Base-by-base conservation (phyloP, 2,329 filamentous ascomycete species). In the Ampelomyces quisqualis region DNA sequence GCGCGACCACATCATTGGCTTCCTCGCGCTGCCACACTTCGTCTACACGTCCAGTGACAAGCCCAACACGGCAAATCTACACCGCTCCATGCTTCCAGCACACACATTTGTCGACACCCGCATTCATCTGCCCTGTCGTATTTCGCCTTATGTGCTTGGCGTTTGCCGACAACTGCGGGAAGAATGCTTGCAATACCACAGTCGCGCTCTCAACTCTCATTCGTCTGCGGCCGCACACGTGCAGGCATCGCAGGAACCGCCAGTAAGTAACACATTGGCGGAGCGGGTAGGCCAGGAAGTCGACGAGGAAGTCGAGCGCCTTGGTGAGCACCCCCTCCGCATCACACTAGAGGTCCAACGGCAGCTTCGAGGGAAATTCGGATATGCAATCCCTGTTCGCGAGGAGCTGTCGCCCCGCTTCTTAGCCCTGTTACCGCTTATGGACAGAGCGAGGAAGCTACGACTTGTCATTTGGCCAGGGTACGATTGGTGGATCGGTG, bases 81-180 rank as follows among this genome's bases (percentile, higher is more conserved):
- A 54, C 23, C 49, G 24, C 8, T 34, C 35, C 1, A 53, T 27
- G 29, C 41, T 35, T 7, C 11, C 17, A 2, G 24, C 43, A 4
- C 29, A 45, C 2, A 41, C 53, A 0, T 60, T 57, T 19, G 19
- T 66, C 15, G 61, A 66, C 30, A 55, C 56, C 13, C 56, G 61
- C 11, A 61, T 63, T 29, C 59, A 55, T 32, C 17, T 65, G 4
- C 60, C 61, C 7, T 47, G 31, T 1, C 50, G 43, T 6, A 43
- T 52, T 2, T 51, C 58, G 8, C 22, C 47, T 11, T 58, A 56
- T 20, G 5, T 64, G 7, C 38, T 64, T 8, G 53, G 35, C 20
- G 50, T 50, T 8, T 62, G 62, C 43, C 51, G 38, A n/a, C 60
- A 64, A 30, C 35, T 63, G 4, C 50, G 61, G 18, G 40, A 57